Percentiles rank a stretch among this genome's conserved stretches.
phyloP scores from a whole-genome alignment of 257 asterid genomes.

The Petunia axillaris region DNA sequence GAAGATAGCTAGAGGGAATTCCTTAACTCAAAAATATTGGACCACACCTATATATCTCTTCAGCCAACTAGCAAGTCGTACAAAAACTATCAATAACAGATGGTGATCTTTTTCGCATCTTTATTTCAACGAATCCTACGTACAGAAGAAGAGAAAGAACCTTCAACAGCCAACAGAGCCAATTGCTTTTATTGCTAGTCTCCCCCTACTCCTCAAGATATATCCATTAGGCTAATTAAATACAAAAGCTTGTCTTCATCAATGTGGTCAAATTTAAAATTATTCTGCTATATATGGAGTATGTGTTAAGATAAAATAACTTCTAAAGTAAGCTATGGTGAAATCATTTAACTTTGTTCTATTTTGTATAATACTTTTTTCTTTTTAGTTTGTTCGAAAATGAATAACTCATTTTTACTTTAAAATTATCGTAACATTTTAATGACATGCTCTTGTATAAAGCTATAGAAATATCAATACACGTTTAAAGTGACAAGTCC shows the following conservation, averaged over 20 bases:
- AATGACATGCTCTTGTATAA: too few species aligned
- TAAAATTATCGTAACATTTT: too few species aligned
- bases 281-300: not conserved
- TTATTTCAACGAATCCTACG: not conserved
- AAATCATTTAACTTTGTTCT: too few species aligned
- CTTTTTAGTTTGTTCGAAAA: too few species aligned
- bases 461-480: too few species aligned
- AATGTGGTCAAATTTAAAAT: not conserved
- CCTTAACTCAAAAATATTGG: not conserved
- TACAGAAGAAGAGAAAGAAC: not conserved
- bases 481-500: too few species aligned
- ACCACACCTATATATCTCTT: conserved; percentile 4
- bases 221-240: not conserved
- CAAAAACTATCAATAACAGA: not conserved
- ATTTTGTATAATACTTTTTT: too few species aligned
- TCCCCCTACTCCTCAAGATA: not conserved
- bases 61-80: not conserved
- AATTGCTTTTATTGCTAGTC: not conserved
- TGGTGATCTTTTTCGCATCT: not conserved
- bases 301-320: too few species aligned
- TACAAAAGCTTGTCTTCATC: not conserved
- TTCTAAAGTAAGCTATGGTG: too few species aligned
- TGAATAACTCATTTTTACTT: too few species aligned
- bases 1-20: not conserved
- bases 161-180: not conserved